Percentiles rank a stretch among this genome's conserved stretches.
Conservation (phyloP, 1,284 basidiomycete genomes). For the Ceratorhiza oryzae-sativae region DNA sequence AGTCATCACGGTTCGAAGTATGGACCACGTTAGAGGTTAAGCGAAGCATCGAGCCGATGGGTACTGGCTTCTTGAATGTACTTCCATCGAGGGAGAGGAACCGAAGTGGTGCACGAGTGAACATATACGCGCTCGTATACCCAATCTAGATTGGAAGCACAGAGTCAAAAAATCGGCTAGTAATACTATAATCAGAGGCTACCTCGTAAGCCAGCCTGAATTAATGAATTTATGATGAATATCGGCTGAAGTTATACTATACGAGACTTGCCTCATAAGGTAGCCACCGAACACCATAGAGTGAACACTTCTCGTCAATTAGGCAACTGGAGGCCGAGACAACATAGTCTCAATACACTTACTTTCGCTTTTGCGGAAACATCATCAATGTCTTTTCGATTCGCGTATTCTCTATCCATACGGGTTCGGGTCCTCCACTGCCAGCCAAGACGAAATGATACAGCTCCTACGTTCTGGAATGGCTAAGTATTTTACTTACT, state of each 20-base stretch:
- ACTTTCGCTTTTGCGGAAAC: slow-evolving; percentile 88
- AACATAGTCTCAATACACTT: slow-evolving; percentile 48
- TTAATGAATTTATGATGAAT: slow-evolving; percentile 3
- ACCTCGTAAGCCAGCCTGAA: slow-evolving; percentile 68
- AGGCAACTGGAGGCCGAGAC: not conserved
- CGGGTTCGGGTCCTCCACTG: slow-evolving; percentile 53
- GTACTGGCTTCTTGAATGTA: slow-evolving; percentile 79
- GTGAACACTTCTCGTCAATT: slow-evolving; percentile 62
- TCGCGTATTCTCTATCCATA: slow-evolving; percentile 71
- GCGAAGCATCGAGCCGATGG: slow-evolving; percentile 79
- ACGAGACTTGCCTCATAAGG: slow-evolving; percentile 21
- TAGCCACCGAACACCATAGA: slow-evolving; percentile 80
- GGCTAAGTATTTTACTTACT: no score
- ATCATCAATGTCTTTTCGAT: slow-evolving; percentile 76
- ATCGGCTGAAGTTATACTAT: not conserved
- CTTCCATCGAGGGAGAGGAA: slow-evolving; percentile 83
- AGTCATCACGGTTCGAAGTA: slow-evolving; percentile 56
- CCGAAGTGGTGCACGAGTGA: slow-evolving; percentile 69
- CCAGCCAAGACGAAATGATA: not conserved
- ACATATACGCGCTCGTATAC: slow-evolving; percentile 74
- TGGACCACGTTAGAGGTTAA: slow-evolving; percentile 74
- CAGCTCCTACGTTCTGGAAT: no score
- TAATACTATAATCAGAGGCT: not conserved
- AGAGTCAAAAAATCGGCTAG: not conserved
- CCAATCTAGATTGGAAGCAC: slow-evolving; percentile 63